These are phyloP conservation scores for Aureobasidium uvarum DNA, from an alignment of 2,329 filamentous ascomycete species.

Conservation along the genomic window DNA sequence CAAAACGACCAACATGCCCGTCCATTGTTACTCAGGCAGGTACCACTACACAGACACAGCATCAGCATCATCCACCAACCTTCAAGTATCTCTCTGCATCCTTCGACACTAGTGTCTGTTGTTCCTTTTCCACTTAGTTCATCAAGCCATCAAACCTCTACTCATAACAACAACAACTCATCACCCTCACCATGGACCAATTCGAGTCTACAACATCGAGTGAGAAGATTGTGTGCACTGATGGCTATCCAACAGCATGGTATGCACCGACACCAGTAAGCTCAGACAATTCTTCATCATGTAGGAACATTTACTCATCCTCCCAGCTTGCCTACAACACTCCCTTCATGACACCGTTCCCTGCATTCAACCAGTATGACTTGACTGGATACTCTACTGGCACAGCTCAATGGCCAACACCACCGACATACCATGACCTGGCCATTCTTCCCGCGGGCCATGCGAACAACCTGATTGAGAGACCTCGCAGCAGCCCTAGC, in stretches of 20 bases:
- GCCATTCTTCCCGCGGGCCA: slow-evolving; percentile 16
- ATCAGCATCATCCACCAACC: slow-evolving; percentile 20
- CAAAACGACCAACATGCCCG: slow-evolving; percentile 21
- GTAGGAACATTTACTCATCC: background rate
- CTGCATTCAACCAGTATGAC: slow-evolving; percentile 33
- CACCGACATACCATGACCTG: slow-evolving; percentile 16
- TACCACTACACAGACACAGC: slow-evolving; percentile 8
- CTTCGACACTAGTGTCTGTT: slow-evolving; percentile 1
- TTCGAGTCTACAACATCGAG: slow-evolving; percentile 17
- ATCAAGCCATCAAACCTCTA: background rate
- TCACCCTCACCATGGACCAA: slow-evolving; percentile 21
- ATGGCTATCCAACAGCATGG: slow-evolving; percentile 20
- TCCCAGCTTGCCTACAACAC: slow-evolving; percentile 34
- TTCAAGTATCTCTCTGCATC: slow-evolving; percentile 11
- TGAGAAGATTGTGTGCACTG: slow-evolving; percentile 22
- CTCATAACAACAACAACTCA: slow-evolving; percentile 4
- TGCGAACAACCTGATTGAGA: slow-evolving; percentile 12
- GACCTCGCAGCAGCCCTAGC: slow-evolving; percentile 24
- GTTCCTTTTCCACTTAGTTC: background rate
- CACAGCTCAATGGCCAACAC: slow-evolving; percentile 26
- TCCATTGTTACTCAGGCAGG: slow-evolving; percentile 18
- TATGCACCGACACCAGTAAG: slow-evolving; percentile 22
- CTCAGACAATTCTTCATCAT: background rate
- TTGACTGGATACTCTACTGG: slow-evolving; percentile 32
- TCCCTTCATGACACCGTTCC: slow-evolving; percentile 39